phyloP scores from a whole-genome alignment of 805 yeast genomes.

The Metschnikowia picachoensis region DNA sequence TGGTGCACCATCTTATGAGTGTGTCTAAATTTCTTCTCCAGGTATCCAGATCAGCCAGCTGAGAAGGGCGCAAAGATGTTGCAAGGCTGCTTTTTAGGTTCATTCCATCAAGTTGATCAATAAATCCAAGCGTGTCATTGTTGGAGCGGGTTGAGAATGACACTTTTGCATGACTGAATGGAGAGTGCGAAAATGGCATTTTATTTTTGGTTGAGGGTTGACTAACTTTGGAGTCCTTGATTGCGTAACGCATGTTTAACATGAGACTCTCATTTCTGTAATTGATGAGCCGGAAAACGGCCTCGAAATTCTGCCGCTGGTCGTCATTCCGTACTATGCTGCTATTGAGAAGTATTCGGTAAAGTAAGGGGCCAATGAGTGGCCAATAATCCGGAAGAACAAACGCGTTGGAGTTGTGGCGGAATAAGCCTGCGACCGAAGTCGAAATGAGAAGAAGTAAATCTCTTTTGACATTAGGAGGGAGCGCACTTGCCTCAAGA shows the following conservation, averaged over 20 bases:
- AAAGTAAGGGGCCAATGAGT: constrained; percentile 45
- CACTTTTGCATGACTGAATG: neutral
- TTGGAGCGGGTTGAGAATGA: constrained; percentile 18
- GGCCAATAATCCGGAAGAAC: constrained; percentile 65
- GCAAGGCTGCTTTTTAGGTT: constrained; percentile 30
- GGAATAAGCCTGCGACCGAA: constrained; percentile 40
- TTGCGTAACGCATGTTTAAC: constrained; percentile 39
- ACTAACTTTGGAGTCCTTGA: constrained; percentile 1
- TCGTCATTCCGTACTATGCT: constrained; percentile 15
- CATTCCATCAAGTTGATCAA: constrained; percentile 35
- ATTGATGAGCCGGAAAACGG: constrained; percentile 56
- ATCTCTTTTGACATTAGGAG: constrained; percentile 21
- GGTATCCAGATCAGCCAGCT: constrained; percentile 11
- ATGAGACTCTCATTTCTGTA: constrained; percentile 70
- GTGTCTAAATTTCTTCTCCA: constrained; percentile 37
- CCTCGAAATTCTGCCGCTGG: constrained; percentile 28
- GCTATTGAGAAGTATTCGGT: constrained; percentile 31
- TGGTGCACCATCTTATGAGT: constrained; percentile 38
- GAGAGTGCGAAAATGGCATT: neutral
- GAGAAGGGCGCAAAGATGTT: constrained; percentile 22
- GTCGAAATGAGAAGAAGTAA: constrained; percentile 27
- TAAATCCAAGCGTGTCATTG: constrained; percentile 30
- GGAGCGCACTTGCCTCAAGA: neutral
- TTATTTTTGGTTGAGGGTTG: neutral
- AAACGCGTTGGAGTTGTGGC: constrained; percentile 53